Conservation (phyloP, 116 monocot genomes). For the Iris pallida region DNA sequence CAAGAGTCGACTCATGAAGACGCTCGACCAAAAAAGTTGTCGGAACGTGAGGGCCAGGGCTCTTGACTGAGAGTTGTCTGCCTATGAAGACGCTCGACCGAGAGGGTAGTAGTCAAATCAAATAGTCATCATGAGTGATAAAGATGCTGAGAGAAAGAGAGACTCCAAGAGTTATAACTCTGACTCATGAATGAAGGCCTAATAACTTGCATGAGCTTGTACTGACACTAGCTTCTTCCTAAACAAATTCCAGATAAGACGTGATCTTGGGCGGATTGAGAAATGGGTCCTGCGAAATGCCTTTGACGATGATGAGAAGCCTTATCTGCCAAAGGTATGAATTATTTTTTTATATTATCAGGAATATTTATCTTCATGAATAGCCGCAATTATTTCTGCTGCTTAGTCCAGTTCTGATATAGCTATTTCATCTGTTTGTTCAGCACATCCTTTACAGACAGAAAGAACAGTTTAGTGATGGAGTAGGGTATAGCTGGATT, state of each 20-base stretch:
- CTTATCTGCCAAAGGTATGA: constrained; percentile 87
- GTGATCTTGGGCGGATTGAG: constrained; percentile 70
- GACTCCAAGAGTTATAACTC: not conserved
- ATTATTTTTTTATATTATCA: constrained; percentile 2
- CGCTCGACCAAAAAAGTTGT: too few species aligned
- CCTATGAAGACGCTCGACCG: too few species aligned
- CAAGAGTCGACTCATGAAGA: too few species aligned
- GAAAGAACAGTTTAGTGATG: constrained; percentile 94
- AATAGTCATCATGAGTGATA: not conserved
- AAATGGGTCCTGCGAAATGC: constrained; percentile 92
- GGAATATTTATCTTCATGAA: not conserved
- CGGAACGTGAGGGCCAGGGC: too few species aligned
- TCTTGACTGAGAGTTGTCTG: too few species aligned
- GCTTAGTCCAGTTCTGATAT: not conserved
- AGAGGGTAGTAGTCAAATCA: not conserved
- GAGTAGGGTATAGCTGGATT: constrained; percentile 96
- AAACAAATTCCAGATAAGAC: constrained; percentile 45
- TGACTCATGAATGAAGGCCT: not conserved
- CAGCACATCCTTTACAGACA: constrained; percentile 93
- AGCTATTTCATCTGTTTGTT: constrained; percentile 5
- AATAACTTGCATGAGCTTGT: not conserved
- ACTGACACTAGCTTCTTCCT: not conserved
- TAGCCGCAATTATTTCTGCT: not conserved
- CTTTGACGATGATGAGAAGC: constrained; percentile 80
- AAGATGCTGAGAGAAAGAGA: not conserved